Conservation (phyloP, 352 stramenopile species). For the Globisporangium barbulae region DNA sequence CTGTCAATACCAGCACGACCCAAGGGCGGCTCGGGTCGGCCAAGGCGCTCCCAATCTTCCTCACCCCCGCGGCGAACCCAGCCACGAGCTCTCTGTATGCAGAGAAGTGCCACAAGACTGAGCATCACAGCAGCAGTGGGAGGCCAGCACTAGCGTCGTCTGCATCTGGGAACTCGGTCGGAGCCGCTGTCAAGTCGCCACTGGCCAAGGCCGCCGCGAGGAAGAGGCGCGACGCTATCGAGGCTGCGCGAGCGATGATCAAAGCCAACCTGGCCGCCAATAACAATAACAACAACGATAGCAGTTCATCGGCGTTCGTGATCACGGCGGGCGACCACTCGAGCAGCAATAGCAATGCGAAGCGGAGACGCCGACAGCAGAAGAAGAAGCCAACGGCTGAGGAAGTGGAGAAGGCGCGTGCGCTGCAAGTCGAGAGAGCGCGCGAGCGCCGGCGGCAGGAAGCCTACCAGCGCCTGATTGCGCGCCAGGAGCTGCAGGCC, state of each 20-base stretch:
- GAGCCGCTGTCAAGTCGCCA: neutral
- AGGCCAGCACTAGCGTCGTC: neutral
- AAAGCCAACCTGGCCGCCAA: constrained; percentile 19
- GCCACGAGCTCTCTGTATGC: neutral
- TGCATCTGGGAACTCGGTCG: neutral
- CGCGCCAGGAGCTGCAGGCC: constrained; percentile 48
- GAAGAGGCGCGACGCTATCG: constrained; percentile 31
- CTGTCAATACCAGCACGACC: neutral
- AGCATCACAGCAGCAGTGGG: neutral
- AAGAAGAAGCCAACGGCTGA: constrained; percentile 30
- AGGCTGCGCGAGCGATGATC: constrained; percentile 34
- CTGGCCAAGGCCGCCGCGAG: constrained; percentile 9
- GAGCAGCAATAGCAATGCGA: constrained; percentile 25
- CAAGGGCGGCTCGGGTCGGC: neutral
- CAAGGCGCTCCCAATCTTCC: constrained; percentile 13
- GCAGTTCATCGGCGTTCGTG: constrained; percentile 30
- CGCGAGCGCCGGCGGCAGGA: constrained; percentile 44
- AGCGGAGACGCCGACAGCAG: constrained; percentile 18
- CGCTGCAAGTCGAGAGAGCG: constrained; percentile 34
- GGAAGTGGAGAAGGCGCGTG: constrained; percentile 23
- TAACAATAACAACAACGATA: constrained; percentile 5
- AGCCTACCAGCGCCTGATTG: constrained; percentile 56
- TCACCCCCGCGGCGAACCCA: neutral
- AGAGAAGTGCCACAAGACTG: neutral
- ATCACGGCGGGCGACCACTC: constrained; percentile 36